A percentile compares a stretch with the other conserved stretches of the same genome.
phyloP scores from a whole-genome alignment of 2,329 filamentous ascomycete species.

The Aureobasidium sp. region DNA sequence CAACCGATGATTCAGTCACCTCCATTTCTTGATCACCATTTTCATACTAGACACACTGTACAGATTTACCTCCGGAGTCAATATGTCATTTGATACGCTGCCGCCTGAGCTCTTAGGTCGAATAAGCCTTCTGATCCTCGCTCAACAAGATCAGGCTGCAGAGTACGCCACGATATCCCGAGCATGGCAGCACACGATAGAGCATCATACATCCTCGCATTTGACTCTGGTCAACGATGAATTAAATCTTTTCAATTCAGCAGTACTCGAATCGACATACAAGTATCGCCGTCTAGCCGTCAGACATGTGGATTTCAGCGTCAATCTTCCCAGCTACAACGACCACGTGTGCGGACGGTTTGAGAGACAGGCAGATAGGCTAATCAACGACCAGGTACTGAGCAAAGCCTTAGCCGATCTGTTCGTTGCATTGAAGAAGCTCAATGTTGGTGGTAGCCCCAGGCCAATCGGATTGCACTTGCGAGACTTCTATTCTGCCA shows the following conservation, averaged over 20 bases:
- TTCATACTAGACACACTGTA: neutral
- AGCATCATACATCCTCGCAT: conserved; percentile 5
- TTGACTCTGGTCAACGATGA: neutral
- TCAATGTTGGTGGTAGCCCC: neutral
- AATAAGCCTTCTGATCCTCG: neutral
- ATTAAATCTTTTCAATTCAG: neutral
- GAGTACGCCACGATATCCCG: conserved; percentile 13
- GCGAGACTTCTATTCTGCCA: neutral
- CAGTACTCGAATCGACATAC: neutral
- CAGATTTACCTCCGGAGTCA: neutral
- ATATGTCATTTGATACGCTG: neutral
- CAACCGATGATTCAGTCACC: neutral
- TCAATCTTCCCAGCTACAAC: conserved; percentile 6
- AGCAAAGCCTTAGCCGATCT: neutral
- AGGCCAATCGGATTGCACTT: neutral
- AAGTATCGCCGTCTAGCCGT: neutral
- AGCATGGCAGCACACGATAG: conserved; percentile 4
- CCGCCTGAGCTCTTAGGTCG: neutral
- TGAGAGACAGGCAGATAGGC: conserved; percentile 2
- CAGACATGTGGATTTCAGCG: neutral
- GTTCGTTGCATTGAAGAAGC: neutral
- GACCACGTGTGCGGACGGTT: conserved; percentile 11
- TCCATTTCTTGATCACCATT: neutral
- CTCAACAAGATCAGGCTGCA: neutral
- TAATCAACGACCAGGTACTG: conserved; percentile 1